These are phyloP conservation scores for Nicotiana noctiflora DNA, from an alignment of 257 asterid genomes.

Conservation along the genomic window DNA sequence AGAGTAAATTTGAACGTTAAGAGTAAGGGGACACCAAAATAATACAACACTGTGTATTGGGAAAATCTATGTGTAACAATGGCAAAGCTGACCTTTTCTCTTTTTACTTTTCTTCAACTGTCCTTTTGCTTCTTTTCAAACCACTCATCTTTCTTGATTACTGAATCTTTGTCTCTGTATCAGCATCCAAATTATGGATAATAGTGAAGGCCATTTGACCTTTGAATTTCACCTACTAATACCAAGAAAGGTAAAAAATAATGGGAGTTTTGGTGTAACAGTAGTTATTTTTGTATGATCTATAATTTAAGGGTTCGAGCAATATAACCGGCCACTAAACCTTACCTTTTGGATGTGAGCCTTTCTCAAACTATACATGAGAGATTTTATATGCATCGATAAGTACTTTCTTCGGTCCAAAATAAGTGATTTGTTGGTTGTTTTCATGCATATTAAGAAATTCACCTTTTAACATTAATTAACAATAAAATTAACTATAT, in stretches of 20 bases:
- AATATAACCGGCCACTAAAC: fast-evolving
- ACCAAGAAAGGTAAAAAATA: background rate
- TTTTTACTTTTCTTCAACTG: background rate
- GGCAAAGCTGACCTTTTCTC: background rate
- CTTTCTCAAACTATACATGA: fast-evolving
- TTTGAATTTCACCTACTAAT: constrained; percentile 10
- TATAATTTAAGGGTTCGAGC: too few relatives aligned
- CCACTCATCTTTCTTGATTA: constrained; percentile 5
- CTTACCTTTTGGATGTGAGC: fast-evolving
- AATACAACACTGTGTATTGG: background rate
- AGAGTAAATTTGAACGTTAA: constrained; percentile 21
- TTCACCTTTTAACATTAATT: too few relatives aligned
- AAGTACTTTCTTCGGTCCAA: too few relatives aligned
- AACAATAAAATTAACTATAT: too few relatives aligned
- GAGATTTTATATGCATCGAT: fast-evolving
- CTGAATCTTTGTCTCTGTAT: background rate
- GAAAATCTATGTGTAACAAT: background rate
- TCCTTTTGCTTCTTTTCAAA: constrained; percentile 15
- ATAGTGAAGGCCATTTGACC: constrained; percentile 2
- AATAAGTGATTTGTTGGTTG: too few relatives aligned
- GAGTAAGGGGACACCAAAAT: background rate
- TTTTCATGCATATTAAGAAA: too few relatives aligned
- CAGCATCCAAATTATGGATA: constrained; percentile 7
- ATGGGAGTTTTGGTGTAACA: too few relatives aligned
- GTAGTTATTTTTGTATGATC: fast-evolving